Evolutionary conservation across 139 green algal genomes (phyloP).

Genomic region (Micractinium conductrix): DNA sequence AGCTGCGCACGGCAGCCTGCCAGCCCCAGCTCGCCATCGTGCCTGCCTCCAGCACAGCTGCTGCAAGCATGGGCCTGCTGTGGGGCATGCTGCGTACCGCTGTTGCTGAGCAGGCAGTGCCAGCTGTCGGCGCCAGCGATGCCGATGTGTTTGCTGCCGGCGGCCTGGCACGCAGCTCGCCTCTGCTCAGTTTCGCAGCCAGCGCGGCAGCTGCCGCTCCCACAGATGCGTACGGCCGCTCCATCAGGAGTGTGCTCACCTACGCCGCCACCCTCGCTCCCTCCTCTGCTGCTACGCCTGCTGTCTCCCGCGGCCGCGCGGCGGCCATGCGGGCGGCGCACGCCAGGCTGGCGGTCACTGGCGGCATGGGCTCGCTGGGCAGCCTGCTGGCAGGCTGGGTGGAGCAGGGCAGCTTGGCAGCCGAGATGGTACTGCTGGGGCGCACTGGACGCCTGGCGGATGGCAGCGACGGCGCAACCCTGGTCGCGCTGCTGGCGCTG

Average conservation of each 20-base stretch:
- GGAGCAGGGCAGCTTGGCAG: neutral
- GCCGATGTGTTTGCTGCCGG: neutral
- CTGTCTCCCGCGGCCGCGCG: neutral
- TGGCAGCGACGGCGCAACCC: neutral
- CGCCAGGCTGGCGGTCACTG: slow-evolving; percentile 59
- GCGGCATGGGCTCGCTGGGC: slow-evolving; percentile 74
- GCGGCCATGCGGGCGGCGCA: neutral
- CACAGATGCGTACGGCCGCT: slow-evolving; percentile 10
- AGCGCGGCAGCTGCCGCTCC: neutral
- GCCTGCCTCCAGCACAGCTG: neutral
- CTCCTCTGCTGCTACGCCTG: neutral
- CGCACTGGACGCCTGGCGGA: slow-evolving; percentile 10
- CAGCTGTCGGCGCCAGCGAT: neutral
- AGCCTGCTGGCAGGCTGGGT: slow-evolving; percentile 70
- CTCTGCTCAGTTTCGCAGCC: neutral
- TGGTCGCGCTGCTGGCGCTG: slow-evolving; percentile 1
- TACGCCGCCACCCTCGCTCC: slow-evolving; percentile 16
- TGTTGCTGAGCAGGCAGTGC: slow-evolving; percentile 10
- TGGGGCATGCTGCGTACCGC: slow-evolving; percentile 44
- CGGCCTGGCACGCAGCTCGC: too few relatives aligned
- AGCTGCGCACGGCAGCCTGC: neutral
- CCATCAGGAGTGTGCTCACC: neutral
- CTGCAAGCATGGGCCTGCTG: slow-evolving; percentile 8
- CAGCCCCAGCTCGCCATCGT: slow-evolving; percentile 16
- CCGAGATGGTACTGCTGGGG: slow-evolving; percentile 16